phyloP scores from a whole-genome alignment of 305 asterid genomes.

The Rubia balearica region DNA sequence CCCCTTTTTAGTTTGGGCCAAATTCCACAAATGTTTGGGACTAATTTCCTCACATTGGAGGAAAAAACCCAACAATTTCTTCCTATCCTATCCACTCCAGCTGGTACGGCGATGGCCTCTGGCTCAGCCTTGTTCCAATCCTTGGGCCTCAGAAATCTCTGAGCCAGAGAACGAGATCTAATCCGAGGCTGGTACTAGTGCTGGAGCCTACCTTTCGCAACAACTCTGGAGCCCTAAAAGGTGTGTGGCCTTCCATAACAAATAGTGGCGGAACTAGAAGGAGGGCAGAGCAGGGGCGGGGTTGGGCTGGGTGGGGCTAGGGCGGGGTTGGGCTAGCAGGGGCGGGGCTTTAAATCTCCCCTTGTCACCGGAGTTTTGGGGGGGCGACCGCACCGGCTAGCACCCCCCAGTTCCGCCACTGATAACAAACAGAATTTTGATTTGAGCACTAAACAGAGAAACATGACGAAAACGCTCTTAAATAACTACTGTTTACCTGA shows the following conservation, averaged over 20 bases:
- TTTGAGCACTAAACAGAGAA: background rate
- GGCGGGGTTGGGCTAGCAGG: too few species aligned
- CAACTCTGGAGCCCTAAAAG: constrained; percentile 17
- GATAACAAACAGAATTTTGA: background rate
- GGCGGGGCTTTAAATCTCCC: too few species aligned
- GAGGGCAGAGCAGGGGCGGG: too few species aligned
- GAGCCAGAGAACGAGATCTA: background rate
- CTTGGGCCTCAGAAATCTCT: background rate
- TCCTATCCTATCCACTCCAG: constrained; percentile 13
- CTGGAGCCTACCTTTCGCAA: constrained; percentile 3
- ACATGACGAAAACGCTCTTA: background rate
- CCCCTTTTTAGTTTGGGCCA: too few species aligned
- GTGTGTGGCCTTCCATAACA: constrained; percentile 24
- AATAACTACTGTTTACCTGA: constrained; percentile 10
- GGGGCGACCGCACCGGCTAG: too few species aligned
- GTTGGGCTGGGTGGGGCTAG: too few species aligned
- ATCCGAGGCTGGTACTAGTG: background rate
- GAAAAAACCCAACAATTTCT: too few species aligned
- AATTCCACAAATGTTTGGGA: too few species aligned
- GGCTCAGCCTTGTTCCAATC: constrained; percentile 17
- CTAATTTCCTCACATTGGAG: too few species aligned
- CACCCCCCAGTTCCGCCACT: too few species aligned
- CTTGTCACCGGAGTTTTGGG: too few species aligned
- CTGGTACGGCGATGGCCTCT: constrained; percentile 15
- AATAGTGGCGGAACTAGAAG: too few species aligned